These are phyloP conservation scores for Diospyros lotus DNA, from an alignment of 148 eudicot species.

Conservation along the genomic window DNA sequence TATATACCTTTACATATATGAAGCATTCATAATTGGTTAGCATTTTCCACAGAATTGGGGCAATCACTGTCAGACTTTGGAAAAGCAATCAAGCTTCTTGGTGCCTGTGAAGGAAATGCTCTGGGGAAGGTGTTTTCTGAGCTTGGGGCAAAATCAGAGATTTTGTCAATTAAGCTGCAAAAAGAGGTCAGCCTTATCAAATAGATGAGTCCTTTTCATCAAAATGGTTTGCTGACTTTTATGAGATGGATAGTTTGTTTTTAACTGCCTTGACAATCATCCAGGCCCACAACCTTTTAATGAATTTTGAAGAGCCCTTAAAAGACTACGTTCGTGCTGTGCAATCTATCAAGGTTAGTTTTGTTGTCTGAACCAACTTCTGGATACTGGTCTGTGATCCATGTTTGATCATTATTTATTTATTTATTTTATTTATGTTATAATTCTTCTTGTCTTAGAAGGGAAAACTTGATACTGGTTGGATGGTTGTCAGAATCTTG, in stretches of 20 bases:
- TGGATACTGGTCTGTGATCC: background rate
- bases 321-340: slow-evolving; percentile 96
- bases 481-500: too few relatives aligned
- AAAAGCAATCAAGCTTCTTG: slow-evolving; percentile 83
- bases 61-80: slow-evolving; percentile 91
- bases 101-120: slow-evolving; percentile 75
- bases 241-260: slow-evolving; percentile 1
- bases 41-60: slow-evolving; percentile 59
- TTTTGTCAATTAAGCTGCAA: slow-evolving; percentile 64
- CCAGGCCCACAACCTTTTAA: slow-evolving; percentile 83
- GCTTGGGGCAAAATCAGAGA: slow-evolving; percentile 78
- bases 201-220: background rate
- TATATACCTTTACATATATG: background rate
- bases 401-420: background rate
- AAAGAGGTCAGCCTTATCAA: slow-evolving; percentile 53
- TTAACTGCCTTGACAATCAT: slow-evolving; percentile 5
- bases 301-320: slow-evolving; percentile 97
- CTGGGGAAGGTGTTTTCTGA: slow-evolving; percentile 91
- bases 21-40: background rate
- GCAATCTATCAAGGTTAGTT: slow-evolving; percentile 86
- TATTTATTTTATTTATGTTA: background rate
- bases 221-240: background rate
- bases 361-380: slow-evolving; percentile 10
- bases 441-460: too few relatives aligned
- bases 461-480: too few relatives aligned